Base-by-base conservation (phyloP, 2,329 filamentous ascomycete species). In the Lachnellula suecica region DNA sequence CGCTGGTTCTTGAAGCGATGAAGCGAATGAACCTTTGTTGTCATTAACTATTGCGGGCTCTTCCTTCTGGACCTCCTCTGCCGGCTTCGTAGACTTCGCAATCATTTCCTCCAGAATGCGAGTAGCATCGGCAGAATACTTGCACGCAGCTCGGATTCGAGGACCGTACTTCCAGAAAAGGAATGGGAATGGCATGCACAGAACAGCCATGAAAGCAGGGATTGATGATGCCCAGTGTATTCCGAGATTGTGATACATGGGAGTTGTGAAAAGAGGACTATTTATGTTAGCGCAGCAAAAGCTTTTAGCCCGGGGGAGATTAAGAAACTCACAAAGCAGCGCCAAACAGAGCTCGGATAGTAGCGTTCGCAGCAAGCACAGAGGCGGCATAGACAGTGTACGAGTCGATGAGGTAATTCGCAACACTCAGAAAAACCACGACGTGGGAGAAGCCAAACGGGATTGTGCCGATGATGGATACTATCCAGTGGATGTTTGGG, bases 141-240 rank as follows among this genome's bases (percentile, higher is more conserved):
- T n/a, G n/a, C n/a, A n/a, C n/a, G n/a, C n/a, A n/a, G 34, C 10
- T 7, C 34, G 34, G 8, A 37, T 8, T 17, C 5, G 7, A 13
- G 34, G 8, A n/a, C 88, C 88, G 66, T 90, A 91, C 61, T 80
- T 84, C 72, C 88, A 88, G 70, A 93, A 89, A n/a, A 92, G 68
- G 69, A 88, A 87, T 0, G 89, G 88, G 63, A 88, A 85, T 0
- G 88, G 87, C 22, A 90, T 72, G 68, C 88, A 91, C 8, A 77
- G 79, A 3, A 91, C 67, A 0, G 87, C 81, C 4, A 93, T 74
- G 71, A 93, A 92, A 0, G 84, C 89, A 0, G 88, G 88, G 10
- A 93, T 74, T 0, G 82, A 83, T 31, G 78, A 83, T 1, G 87
- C 89, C 89, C 89, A 92, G 71, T 91, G 87, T 49, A 87, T 84